Evolutionary conservation across 768 basidiomycete species (phyloP), one percentile per base, ranked within the genome.

Genomic region (Boletus reticulatus): DNA sequence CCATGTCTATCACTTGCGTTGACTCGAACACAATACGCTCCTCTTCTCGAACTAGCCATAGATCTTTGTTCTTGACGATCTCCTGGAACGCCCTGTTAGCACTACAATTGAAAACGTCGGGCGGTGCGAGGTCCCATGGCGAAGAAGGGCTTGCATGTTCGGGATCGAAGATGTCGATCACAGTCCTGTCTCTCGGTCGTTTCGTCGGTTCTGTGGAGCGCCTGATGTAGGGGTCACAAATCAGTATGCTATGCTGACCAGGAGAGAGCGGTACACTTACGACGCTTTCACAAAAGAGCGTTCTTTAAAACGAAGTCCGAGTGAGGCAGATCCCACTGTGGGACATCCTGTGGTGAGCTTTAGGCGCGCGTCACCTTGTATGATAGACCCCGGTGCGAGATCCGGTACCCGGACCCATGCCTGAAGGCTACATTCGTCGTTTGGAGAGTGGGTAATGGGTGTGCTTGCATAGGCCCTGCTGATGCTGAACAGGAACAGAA

Each of bases 21-120:
- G 52, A 42, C 34, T 55, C 63, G 6, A 58, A 65, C 6, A 56
- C 59, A 14, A 62, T 29, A 3, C 50, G 46, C n/a, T 59, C 56
- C 11, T 65, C 56, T n/a, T 58, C 63, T 19, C 43, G 59, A 4
- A 57, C 47, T 6, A 50, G 31, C 56, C 53, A 65, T 1, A 52
- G 17, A 9, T 39, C 14, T 41, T 48, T 62, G 27, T 55, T 53
- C 32, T 44, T 32, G 36, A 53, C 16, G 11, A 46, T 36, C 20
- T 42, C 24, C 20, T 41, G 20, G 38, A 51, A 39, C 0, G 34
- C 20, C 8, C 48, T 42, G 8, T 43, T 9, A 6, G 20, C 27
- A 12, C 45, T 48, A 10, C 22, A 38, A 9, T 48, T 48, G 32
- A 36, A 0, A 6, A 4, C 2, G 10, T 12, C 1, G 11, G 12